Conservation (phyloP, 495 filamentous ascomycete genomes). For the Beverwykella pulmonaria region DNA sequence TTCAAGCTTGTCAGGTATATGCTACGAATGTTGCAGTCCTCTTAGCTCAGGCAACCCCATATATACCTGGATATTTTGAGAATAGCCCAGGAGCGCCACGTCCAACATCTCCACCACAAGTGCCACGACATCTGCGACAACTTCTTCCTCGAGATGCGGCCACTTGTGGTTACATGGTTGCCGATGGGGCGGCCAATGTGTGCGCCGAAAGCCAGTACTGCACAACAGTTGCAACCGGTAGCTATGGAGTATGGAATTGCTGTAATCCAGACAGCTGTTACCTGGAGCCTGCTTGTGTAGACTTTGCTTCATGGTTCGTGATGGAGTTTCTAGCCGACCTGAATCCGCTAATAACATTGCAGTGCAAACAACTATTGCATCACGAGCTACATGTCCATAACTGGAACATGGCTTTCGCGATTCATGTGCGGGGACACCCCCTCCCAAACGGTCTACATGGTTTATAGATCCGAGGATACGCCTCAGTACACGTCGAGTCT, state of each 20-base stretch:
- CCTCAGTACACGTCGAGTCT: neutral
- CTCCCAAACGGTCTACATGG: neutral
- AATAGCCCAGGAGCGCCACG: neutral
- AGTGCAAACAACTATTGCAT: neutral
- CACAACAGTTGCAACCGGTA: neutral
- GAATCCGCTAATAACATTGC: too few relatives aligned
- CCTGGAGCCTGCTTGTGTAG: neutral
- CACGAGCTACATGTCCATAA: neutral
- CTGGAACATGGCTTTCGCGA: neutral
- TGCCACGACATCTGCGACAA: neutral
- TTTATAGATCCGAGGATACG: neutral
- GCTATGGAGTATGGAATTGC: neutral
- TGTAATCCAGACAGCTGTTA: neutral
- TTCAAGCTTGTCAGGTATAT: neutral
- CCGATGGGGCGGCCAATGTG: neutral
- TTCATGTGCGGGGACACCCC: neutral
- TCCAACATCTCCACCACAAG: neutral
- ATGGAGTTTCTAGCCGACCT: too few relatives aligned
- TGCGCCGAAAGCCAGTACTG: neutral
- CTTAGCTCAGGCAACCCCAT: neutral
- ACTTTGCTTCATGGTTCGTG: neutral
- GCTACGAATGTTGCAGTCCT: neutral
- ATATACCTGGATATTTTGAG: slow-evolving; percentile 1
- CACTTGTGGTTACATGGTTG: neutral
- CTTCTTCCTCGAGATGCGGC: neutral